phyloP scores from a whole-genome alignment of 345 rosid species.

The Carallia pectinifolia region DNA sequence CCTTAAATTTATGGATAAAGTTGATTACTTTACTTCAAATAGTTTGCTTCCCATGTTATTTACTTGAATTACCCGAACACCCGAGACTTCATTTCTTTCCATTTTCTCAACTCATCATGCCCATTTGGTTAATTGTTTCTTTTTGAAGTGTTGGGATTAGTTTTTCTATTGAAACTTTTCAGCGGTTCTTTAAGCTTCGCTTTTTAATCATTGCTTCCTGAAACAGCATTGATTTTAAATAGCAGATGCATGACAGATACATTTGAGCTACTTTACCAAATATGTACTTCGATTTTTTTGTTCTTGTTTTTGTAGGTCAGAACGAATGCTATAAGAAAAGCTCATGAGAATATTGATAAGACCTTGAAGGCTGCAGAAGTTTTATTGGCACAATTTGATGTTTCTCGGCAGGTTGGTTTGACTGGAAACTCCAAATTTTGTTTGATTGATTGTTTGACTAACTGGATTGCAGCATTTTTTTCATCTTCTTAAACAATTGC shows the following conservation, averaged over 20 bases:
- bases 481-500: too few species aligned
- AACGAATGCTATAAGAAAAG: constrained; percentile 91
- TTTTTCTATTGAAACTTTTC: background rate
- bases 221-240: too few species aligned
- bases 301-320: constrained; percentile 55
- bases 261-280: too few species aligned
- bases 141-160: background rate
- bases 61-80: too few species aligned
- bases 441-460: background rate
- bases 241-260: too few species aligned
- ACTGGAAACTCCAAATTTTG: background rate
- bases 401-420: constrained; percentile 73
- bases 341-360: constrained; percentile 94
- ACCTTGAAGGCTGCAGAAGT: constrained; percentile 88
- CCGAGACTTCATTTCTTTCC: too few species aligned
- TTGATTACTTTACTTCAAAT: too few species aligned
- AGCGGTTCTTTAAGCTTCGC: constrained; percentile 4
- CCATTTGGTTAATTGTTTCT: background rate
- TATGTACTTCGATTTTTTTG: background rate
- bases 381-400: constrained; percentile 74
- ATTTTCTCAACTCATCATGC: background rate
- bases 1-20: too few species aligned
- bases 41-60: too few species aligned
- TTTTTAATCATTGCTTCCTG: background rate
- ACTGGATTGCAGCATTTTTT: too few species aligned